Conservation (phyloP, 148 eudicot genomes). For the Rhododendron ovatum region DNA sequence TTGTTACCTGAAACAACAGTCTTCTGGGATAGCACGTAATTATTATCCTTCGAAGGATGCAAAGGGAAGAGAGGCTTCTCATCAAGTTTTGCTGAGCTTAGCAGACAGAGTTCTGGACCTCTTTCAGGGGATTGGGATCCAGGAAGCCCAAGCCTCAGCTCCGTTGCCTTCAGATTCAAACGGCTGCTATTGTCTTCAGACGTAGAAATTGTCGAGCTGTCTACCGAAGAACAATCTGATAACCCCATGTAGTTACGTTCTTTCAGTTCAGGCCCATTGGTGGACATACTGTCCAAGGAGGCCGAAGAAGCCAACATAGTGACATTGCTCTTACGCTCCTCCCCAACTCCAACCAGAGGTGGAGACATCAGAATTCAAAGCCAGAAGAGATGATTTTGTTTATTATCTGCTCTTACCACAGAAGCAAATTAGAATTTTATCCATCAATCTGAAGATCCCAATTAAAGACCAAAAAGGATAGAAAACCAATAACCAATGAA, state of each 20-base stretch:
- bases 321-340: slow-evolving; percentile 28
- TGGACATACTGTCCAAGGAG: slow-evolving; percentile 18
- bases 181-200: slow-evolving; percentile 27
- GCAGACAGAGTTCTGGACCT: slow-evolving; percentile 21
- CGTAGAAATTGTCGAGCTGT: slow-evolving; percentile 38
- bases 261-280: slow-evolving; percentile 19
- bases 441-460: slow-evolving; percentile 7
- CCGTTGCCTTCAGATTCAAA: slow-evolving; percentile 59
- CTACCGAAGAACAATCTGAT: slow-evolving; percentile 52
- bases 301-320: slow-evolving; percentile 29
- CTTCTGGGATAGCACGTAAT: slow-evolving; percentile 22
- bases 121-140: slow-evolving; percentile 51
- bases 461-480: not conserved
- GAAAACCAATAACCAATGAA: not conserved
- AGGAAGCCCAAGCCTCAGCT: slow-evolving; percentile 60
- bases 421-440: not conserved
- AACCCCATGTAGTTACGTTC: slow-evolving; percentile 49
- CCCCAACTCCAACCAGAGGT: slow-evolving; percentile 27
- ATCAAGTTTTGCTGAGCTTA: slow-evolving; percentile 25
- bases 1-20: slow-evolving; percentile 45
- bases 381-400: not conserved
- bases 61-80: slow-evolving; percentile 51
- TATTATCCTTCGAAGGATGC: slow-evolving; percentile 32
- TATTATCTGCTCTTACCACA: slow-evolving; percentile 6
- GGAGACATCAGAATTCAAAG: slow-evolving; percentile 32